Conservation (phyloP, 768 basidiomycete species). For the Porpolomopsis calyptriformis region DNA sequence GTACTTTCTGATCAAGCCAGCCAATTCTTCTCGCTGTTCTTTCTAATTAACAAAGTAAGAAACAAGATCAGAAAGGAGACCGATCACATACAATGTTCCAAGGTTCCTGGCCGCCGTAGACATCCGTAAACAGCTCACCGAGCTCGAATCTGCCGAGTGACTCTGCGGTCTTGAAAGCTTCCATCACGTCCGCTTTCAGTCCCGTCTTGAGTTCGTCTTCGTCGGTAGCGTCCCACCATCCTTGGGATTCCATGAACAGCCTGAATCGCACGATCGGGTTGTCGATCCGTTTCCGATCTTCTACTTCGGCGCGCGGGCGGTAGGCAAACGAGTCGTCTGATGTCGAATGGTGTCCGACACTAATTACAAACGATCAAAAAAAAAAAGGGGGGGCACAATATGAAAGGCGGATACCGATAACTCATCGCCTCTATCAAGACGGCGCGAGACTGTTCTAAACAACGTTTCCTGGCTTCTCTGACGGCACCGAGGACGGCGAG, state of each 20-base stretch:
- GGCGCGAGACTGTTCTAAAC: slow-evolving; percentile 69
- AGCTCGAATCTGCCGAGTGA: slow-evolving; percentile 55
- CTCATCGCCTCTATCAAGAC: slow-evolving; percentile 87
- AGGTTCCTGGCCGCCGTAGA: slow-evolving; percentile 77
- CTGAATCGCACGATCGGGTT: slow-evolving; percentile 82
- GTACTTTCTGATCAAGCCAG: slow-evolving; percentile 68
- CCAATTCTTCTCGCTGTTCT: slow-evolving; percentile 78
- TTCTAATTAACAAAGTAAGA: slow-evolving; percentile 33
- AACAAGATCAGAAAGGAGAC: slow-evolving; percentile 3
- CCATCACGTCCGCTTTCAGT: slow-evolving; percentile 65
- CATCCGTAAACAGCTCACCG: slow-evolving; percentile 76
- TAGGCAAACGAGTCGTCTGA: slow-evolving; percentile 96
- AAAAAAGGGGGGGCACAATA: no score
- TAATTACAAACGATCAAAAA: slow-evolving; percentile 21
- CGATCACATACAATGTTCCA: slow-evolving; percentile 79
- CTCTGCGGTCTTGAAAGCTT: slow-evolving; percentile 72
- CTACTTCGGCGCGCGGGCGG: slow-evolving; percentile 79
- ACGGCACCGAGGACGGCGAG: slow-evolving; percentile 73
- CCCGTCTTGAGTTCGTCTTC: slow-evolving; percentile 62
- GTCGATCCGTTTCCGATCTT: slow-evolving; percentile 83
- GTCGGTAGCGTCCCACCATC: slow-evolving; percentile 75
- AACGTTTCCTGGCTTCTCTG: slow-evolving; percentile 58
- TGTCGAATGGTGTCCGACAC: slow-evolving; percentile 89
- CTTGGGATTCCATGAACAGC: slow-evolving; percentile 69
- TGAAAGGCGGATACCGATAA: slow-evolving; percentile 71